A percentile compares a stretch with the other conserved stretches of the same genome.
Conservation (phyloP, 2,329 filamentous ascomycete species). For the Herpotrichia juniperi region DNA sequence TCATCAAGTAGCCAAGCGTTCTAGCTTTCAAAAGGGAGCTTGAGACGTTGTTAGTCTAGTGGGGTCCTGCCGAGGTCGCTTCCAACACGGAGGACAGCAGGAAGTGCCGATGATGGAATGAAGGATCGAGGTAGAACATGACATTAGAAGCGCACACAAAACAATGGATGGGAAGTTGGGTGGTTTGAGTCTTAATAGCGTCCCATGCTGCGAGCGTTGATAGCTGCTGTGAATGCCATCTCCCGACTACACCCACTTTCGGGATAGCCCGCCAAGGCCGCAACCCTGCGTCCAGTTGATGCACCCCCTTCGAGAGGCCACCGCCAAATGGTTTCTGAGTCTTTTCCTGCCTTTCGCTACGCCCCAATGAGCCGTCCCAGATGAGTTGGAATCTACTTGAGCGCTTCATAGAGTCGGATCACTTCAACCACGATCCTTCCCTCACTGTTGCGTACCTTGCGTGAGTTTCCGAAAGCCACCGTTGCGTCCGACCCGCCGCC, state of each 20-base stretch:
- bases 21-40: conserved; percentile 4
- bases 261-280: background rate
- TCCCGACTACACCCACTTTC: background rate
- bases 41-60: conserved; percentile 1
- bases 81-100: too few species aligned
- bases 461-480: conserved; percentile 62
- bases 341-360: conserved; percentile 18
- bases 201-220: background rate
- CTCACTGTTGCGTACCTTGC: conserved; percentile 87
- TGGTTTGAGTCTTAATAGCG: too few species aligned
- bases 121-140: background rate
- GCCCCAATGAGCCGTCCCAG: conserved; percentile 48
- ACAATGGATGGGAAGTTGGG: background rate
- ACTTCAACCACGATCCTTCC: conserved; percentile 90
- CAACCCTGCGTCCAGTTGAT: conserved; percentile 3
- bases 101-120: background rate
- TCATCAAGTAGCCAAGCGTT: conserved; percentile 5
- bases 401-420: conserved; percentile 90
- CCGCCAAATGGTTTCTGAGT: conserved; percentile 14
- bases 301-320: conserved; percentile 26
- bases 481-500: conserved; percentile 27
- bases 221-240: background rate
- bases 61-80: too few species aligned
- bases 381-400: conserved; percentile 82
- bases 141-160: background rate